Evolutionary conservation across 352 stramenopile genomes (phyloP).

Genomic region (Pythium vanterpoolii): DNA sequence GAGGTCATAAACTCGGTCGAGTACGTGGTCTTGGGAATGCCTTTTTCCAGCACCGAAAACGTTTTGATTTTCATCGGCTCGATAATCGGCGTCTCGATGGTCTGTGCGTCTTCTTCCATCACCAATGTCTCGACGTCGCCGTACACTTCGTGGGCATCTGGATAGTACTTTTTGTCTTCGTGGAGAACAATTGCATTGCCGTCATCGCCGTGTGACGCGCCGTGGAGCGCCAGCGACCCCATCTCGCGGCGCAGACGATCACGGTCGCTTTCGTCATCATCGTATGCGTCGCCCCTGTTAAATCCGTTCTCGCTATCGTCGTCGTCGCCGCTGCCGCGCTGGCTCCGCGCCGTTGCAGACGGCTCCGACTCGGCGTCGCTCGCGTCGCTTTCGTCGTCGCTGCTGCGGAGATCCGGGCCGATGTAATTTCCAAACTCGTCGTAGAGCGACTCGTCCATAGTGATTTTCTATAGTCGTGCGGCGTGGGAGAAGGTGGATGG

Average conservation of each 20-base stretch:
- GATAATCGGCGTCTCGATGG: conserved; percentile 98
- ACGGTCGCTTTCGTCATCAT: conserved; percentile 33
- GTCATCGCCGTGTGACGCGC: conserved; percentile 39
- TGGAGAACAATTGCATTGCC: conserved; percentile 96
- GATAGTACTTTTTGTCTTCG: conserved; percentile 99
- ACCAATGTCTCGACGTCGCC: conserved; percentile 96
- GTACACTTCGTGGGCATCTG: conserved; percentile 95
- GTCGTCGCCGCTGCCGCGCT: conserved; percentile 5
- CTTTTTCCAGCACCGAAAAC: conserved; percentile 89
- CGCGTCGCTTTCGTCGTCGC: conserved; percentile 43
- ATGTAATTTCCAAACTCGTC: conserved; percentile 99
- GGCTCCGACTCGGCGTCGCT: conserved; percentile 39
- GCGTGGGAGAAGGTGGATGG: neutral
- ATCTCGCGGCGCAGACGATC: conserved; percentile 29
- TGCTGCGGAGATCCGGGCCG: conserved; percentile 93
- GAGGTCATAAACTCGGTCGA: conserved; percentile 86
- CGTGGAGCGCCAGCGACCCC: conserved; percentile 42
- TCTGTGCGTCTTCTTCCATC: conserved; percentile 99
- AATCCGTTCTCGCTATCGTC: conserved; percentile 43
- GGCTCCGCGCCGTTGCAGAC: conserved; percentile 13
- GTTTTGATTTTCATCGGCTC: conserved; percentile 93
- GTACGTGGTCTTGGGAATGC: conserved; percentile 83
- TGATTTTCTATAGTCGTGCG: neutral
- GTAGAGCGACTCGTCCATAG: conserved; percentile 96
- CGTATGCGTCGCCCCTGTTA: conserved; percentile 26